Conservation (phyloP, 306 rosid species). For the Prunus fruticosa region DNA sequence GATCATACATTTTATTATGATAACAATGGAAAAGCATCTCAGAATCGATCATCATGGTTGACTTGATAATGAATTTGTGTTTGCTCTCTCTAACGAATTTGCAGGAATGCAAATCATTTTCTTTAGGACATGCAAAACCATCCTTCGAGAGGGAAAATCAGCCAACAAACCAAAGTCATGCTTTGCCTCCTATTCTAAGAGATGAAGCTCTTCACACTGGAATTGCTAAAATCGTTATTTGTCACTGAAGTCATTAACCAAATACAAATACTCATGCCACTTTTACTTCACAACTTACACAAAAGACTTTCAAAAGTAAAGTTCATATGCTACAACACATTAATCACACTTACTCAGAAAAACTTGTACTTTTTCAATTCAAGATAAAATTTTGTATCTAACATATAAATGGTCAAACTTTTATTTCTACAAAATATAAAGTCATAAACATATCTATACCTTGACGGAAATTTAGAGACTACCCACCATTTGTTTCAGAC, state of each 20-base stretch:
- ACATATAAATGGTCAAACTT: not conserved
- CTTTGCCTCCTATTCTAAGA: not conserved
- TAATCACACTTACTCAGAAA: not conserved
- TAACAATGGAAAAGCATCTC: conserved; percentile 1
- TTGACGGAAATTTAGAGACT: not conserved
- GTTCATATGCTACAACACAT: not conserved
- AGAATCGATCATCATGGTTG: not conserved
- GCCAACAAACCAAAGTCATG: not conserved
- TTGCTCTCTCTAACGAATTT: not conserved
- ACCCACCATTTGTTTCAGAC: not conserved
- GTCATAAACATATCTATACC: not conserved
- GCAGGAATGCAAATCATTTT: not conserved
- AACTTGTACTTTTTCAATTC: not conserved
- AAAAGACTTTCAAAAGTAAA: not conserved
- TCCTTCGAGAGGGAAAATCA: not conserved
- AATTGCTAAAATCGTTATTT: not conserved
- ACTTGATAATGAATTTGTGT: not conserved
- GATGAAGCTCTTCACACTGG: not conserved
- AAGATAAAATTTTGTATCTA: not conserved
- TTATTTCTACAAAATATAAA: not conserved
- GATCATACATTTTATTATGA: conserved; percentile 17
- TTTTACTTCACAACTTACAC: not conserved
- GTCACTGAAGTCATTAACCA: not conserved
- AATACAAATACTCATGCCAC: not conserved
- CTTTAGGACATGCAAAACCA: not conserved